Conservation (phyloP, 257 asterid genomes). For the Cynanchum wilfordii region DNA sequence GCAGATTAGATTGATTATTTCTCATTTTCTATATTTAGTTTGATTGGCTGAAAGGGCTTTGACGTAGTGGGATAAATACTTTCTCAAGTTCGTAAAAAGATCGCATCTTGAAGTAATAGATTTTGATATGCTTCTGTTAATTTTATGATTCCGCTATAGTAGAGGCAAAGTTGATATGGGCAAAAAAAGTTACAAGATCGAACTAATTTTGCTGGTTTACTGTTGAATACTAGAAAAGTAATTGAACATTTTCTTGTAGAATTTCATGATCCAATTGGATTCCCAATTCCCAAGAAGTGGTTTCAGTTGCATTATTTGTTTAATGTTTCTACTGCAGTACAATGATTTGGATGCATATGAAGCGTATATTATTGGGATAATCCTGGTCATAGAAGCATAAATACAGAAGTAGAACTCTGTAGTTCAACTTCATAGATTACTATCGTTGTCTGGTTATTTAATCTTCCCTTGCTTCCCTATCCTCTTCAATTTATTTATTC, state of each 20-base stretch:
- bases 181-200: neutral
- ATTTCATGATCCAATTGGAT: neutral
- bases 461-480: neutral
- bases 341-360: neutral
- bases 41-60: neutral
- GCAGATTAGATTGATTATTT: neutral
- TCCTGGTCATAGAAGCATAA: neutral
- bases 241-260: neutral
- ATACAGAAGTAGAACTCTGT: neutral
- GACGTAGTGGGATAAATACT: neutral
- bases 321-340: neutral
- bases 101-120: neutral
- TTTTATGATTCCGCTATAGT: too few relatives aligned
- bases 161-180: neutral
- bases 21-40: neutral
- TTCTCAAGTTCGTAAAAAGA: neutral
- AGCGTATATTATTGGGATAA: neutral
- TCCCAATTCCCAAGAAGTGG: neutral
- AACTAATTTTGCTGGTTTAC: neutral
- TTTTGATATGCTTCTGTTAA: neutral
- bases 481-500: neutral
- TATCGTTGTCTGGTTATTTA: neutral
- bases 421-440: neutral
- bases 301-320: neutral
- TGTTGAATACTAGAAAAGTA: neutral